Conservation (phyloP, 2,329 filamentous ascomycete genomes). For the Hymenoscyphus albidus region DNA sequence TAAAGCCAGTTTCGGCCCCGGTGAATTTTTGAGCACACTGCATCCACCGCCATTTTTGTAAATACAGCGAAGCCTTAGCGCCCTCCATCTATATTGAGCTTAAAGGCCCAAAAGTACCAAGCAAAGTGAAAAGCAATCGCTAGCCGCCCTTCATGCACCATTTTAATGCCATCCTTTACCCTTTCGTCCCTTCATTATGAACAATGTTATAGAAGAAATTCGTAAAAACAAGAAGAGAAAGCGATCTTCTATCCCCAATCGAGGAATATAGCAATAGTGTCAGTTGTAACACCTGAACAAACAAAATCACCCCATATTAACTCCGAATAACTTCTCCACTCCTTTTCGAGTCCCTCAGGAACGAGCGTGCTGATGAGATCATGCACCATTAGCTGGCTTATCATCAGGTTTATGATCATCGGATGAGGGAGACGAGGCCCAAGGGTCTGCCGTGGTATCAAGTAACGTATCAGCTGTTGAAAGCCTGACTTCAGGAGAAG, state of each 20-base stretch:
- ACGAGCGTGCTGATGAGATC: neutral
- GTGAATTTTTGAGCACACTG: constrained; percentile 1
- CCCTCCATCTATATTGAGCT: constrained; percentile 10
- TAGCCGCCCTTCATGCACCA: constrained; percentile 15
- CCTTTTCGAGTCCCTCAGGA: neutral
- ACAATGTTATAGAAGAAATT: constrained; percentile 9
- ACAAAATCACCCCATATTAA: neutral
- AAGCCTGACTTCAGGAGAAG: no score
- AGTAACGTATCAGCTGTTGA: constrained; percentile 11
- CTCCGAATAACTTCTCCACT: neutral
- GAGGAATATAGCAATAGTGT: neutral
- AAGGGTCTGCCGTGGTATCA: neutral
- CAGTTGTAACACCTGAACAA: neutral
- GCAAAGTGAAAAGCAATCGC: constrained; percentile 15
- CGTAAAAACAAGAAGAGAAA: constrained; percentile 15
- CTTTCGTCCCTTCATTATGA: constrained; percentile 12
- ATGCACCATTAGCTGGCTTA: neutral
- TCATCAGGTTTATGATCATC: neutral
- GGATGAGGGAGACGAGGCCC: neutral
- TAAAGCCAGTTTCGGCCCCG: constrained; percentile 8
- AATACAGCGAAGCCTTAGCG: constrained; percentile 11
- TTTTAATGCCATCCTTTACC: constrained; percentile 10
- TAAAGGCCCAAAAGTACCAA: neutral
- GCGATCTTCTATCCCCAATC: neutral
- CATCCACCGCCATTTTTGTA: constrained; percentile 6